Evolutionary conservation across 148 eudicot species (phyloP).

Genomic region (Camellia sinensis): DNA sequence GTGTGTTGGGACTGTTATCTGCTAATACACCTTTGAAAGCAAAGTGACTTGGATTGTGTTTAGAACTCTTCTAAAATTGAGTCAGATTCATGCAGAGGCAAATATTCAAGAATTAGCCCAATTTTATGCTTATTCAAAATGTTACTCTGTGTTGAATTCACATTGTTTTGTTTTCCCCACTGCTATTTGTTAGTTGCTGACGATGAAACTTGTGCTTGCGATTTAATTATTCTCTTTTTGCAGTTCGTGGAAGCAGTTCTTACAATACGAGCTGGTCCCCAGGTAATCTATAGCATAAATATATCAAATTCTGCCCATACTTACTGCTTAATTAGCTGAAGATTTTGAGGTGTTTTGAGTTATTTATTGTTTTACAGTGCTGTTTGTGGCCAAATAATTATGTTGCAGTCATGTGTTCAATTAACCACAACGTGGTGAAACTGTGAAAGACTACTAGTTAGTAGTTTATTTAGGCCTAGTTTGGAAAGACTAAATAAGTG

Average conservation of each 20-base stretch:
- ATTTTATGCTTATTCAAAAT: neutral
- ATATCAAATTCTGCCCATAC: neutral
- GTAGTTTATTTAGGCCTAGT: no score
- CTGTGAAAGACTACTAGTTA: no score
- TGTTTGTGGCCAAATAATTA: neutral
- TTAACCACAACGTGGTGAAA: no score
- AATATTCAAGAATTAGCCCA: neutral
- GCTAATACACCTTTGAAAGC: neutral
- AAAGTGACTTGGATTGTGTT: no score
- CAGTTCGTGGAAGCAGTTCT: conserved; percentile 93
- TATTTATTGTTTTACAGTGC: neutral
- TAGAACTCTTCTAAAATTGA: no score
- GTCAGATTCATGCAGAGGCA: no score
- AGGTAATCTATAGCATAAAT: conserved; percentile 41
- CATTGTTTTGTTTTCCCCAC: neutral
- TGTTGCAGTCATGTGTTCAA: neutral
- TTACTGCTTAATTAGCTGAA: neutral
- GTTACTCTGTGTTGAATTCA: neutral
- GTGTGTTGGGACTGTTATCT: neutral
- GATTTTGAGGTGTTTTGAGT: neutral
- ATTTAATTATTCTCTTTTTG: conserved; percentile 24
- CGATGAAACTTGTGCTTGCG: conserved; percentile 9
- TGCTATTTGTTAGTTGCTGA: conserved; percentile 10
- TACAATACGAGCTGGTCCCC: conserved; percentile 56
- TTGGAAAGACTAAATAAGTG: no score